Evolutionary conservation across 352 stramenopile genomes (phyloP).

Genomic region (Phytopythium vexans): DNA sequence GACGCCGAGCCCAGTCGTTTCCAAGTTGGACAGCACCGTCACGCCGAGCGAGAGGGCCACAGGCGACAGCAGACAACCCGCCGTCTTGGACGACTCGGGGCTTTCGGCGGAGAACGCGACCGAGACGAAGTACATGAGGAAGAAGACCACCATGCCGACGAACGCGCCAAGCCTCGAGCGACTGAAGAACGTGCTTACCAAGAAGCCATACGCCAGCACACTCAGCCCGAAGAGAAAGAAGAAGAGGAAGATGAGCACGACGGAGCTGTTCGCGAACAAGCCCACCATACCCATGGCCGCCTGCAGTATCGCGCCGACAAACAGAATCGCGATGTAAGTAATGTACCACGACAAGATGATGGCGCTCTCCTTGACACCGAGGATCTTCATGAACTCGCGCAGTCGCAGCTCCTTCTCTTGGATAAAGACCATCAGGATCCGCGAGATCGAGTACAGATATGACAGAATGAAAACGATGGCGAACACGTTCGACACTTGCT

Average conservation of each 20-base stretch:
- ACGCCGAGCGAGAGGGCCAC: slow-evolving; percentile 69
- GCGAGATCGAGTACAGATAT: slow-evolving; percentile 86
- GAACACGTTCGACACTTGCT: slow-evolving; percentile 51
- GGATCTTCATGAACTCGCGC: slow-evolving; percentile 88
- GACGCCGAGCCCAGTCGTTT: slow-evolving; percentile 44
- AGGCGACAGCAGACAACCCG: slow-evolving; percentile 51
- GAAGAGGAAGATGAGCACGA: slow-evolving; percentile 67
- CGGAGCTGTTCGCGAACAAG: slow-evolving; percentile 35
- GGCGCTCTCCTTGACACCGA: slow-evolving; percentile 81
- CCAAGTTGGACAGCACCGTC: slow-evolving; percentile 42
- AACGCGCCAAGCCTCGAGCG: slow-evolving; percentile 51
- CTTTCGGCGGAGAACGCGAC: slow-evolving; percentile 24
- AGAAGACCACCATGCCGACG: slow-evolving; percentile 81
- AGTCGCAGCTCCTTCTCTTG: slow-evolving; percentile 88
- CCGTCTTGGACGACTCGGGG: slow-evolving; percentile 28
- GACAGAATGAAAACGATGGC: slow-evolving; percentile 87
- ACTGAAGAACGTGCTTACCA: slow-evolving; percentile 77
- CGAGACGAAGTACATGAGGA: slow-evolving; percentile 77
- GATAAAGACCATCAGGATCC: slow-evolving; percentile 81
- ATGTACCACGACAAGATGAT: slow-evolving; percentile 79
- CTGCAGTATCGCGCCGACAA: slow-evolving; percentile 59
- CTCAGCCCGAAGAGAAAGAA: slow-evolving; percentile 67
- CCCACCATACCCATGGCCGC: slow-evolving; percentile 32
- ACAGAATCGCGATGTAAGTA: slow-evolving; percentile 82
- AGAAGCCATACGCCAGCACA: slow-evolving; percentile 45